Percentiles rank a stretch among this genome's conserved stretches.
Evolutionary conservation across 345 rosid species (phyloP).

Genomic region (Xanthoceras sorbifolium): DNA sequence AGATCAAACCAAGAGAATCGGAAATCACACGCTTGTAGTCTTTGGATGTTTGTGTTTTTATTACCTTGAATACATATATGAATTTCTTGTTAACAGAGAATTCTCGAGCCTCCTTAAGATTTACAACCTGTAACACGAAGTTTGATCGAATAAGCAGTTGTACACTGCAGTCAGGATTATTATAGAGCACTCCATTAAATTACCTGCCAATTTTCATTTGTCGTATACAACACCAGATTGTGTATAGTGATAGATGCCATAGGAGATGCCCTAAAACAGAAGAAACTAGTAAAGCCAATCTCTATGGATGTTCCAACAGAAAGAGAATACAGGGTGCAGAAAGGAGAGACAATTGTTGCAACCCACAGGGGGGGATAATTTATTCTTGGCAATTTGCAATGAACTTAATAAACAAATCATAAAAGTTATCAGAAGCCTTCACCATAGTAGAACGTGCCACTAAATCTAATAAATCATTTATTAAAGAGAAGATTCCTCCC

Average conservation of each 20-base stretch:
- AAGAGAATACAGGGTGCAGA: neutral
- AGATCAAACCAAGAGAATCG: conserved; percentile 12
- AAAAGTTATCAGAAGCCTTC: neutral
- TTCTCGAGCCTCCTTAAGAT: conserved; percentile 97
- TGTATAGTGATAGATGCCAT: conserved; percentile 91
- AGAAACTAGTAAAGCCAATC: conserved; percentile 3
- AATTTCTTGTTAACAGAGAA: conserved; percentile 69
- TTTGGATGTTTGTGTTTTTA: neutral
- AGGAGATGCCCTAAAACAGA: conserved; percentile 73
- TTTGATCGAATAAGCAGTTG: conserved; percentile 9
- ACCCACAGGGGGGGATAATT: neutral
- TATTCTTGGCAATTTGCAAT: neutral
- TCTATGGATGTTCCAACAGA: neutral
- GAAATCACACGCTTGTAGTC: neutral
- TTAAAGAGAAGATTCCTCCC: neutral
- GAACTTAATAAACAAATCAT: neutral
- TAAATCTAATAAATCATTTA: neutral
- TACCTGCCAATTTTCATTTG: conserved; percentile 98
- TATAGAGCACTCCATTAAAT: conserved; percentile 10
- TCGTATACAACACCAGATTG: conserved; percentile 76
- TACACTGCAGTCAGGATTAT: neutral
- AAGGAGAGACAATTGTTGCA: neutral
- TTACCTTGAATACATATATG: conserved; percentile 95
- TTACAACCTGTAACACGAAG: conserved; percentile 62
- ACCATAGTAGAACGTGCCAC: neutral